These are phyloP conservation scores for Chaetoceros muelleri DNA, from an alignment of 108 stramenopile genomes.

Conservation along the genomic window DNA sequence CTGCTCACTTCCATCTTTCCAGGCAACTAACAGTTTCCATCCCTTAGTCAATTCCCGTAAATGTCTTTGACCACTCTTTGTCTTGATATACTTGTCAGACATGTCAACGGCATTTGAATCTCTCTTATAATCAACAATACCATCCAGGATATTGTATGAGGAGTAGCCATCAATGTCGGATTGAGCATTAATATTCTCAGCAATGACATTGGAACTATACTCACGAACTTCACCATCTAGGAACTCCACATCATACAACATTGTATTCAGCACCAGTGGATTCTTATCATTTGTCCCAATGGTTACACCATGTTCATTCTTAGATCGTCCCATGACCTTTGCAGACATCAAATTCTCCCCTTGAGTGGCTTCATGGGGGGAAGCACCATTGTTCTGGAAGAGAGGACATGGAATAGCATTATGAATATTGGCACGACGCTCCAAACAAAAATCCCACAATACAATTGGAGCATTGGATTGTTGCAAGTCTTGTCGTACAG, in stretches of 20 bases:
- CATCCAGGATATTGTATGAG: no score
- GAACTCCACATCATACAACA: slow-evolving; percentile 27
- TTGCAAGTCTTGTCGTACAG: slow-evolving; percentile 20
- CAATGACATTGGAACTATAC: slow-evolving; percentile 41
- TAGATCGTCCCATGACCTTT: no score
- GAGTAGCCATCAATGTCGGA: slow-evolving; percentile 21
- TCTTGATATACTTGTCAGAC: no score
- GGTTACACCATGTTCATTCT: slow-evolving; percentile 4
- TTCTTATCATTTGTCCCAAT: slow-evolving; percentile 5
- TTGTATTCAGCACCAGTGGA: slow-evolving; percentile 25
- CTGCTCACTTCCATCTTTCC: no score
- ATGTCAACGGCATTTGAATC: no score
- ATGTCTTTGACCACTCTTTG: no score
- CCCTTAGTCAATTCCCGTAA: no score
- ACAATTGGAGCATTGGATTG: slow-evolving; percentile 8
- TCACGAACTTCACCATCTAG: slow-evolving; percentile 30
- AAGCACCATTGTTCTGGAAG: slow-evolving; percentile 17
- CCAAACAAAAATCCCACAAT: slow-evolving; percentile 36
- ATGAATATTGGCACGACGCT: slow-evolving; percentile 20
- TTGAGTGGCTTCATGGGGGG: slow-evolving; percentile 18
- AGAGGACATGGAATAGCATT: slow-evolving; percentile 19
- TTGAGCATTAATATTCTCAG: slow-evolving; percentile 27
- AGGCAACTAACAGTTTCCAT: no score
- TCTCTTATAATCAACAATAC: no score
- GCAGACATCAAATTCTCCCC: no score